These are phyloP conservation scores for Antrodiella citrinella DNA, from an alignment of 768 basidiomycete genomes.

Conservation along the genomic window DNA sequence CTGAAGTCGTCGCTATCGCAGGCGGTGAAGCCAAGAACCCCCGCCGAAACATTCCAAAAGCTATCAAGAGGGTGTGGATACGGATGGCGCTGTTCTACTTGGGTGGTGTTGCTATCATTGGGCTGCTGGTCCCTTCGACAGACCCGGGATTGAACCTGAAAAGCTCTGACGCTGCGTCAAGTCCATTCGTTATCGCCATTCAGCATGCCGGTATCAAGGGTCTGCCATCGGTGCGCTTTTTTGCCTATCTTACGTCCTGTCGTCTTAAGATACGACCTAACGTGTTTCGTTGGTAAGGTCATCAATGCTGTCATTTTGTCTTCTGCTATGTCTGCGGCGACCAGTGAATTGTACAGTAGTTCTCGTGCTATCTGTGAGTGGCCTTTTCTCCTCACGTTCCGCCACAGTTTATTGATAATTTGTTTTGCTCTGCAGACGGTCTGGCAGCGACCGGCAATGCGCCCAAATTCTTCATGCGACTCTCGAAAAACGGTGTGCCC, in stretches of 20 bases:
- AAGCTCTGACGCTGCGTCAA: slow-evolving; percentile 50
- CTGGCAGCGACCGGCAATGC: slow-evolving; percentile 76
- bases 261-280: too few species aligned
- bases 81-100: slow-evolving; percentile 67
- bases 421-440: slow-evolving; percentile 48
- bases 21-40: slow-evolving; percentile 92
- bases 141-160: slow-evolving; percentile 43
- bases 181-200: slow-evolving; percentile 92
- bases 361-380: slow-evolving; percentile 76
- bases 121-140: slow-evolving; percentile 74
- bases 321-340: slow-evolving; percentile 89
- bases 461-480: slow-evolving; percentile 67
- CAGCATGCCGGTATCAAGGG: slow-evolving; percentile 76
- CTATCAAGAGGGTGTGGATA: slow-evolving; percentile 54
- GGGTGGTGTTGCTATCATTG: slow-evolving; percentile 64
- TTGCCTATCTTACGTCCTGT: too few species aligned
- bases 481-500: slow-evolving; percentile 69
- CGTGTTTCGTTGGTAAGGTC: slow-evolving; percentile 46
- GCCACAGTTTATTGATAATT: not conserved
- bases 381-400: not conserved
- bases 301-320: slow-evolving; percentile 81
- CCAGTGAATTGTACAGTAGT: slow-evolving; percentile 83
- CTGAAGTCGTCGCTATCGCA: slow-evolving; percentile 89
- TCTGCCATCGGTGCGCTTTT: slow-evolving; percentile 57
- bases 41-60: slow-evolving; percentile 53